phyloP scores from a whole-genome alignment of 1,139 yeast species.

The Yamadazyma kanchanaburiensis region DNA sequence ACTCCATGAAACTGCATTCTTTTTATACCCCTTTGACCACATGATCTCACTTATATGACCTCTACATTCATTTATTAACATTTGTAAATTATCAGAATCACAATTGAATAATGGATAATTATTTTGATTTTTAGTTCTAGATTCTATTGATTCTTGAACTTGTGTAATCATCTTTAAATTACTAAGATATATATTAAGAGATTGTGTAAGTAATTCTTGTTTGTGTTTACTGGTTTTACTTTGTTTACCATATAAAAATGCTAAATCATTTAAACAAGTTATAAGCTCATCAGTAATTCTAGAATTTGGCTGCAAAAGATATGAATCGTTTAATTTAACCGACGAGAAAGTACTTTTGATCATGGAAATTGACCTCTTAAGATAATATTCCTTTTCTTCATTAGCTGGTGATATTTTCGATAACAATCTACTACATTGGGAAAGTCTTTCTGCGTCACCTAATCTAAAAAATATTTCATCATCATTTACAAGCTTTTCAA shows the following conservation, averaged over 20 bases:
- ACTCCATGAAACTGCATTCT: conserved; percentile 62
- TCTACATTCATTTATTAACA: conserved; percentile 38
- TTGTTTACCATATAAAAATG: conserved; percentile 27
- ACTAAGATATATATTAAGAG: conserved; percentile 38
- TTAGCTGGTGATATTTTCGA: conserved; percentile 24
- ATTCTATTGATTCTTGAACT: conserved; percentile 19
- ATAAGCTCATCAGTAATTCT: conserved; percentile 39
- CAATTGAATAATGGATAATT: conserved; percentile 39
- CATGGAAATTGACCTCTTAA: conserved; percentile 43
- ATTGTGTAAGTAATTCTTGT: conserved; percentile 18
- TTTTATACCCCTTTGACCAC: conserved; percentile 54
- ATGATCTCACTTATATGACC: conserved; percentile 64
- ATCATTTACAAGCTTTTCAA: conserved; percentile 30
- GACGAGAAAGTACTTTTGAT: conserved; percentile 26
- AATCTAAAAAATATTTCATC: conserved; percentile 37
- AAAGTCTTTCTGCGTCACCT: conserved; percentile 45
- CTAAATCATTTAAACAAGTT: conserved; percentile 31
- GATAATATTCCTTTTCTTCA: conserved; percentile 29
- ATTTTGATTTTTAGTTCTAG: conserved; percentile 21
- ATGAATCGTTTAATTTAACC: conserved; percentile 23
- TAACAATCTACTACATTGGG: conserved; percentile 40
- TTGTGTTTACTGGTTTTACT: conserved; percentile 8
- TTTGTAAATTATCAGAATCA: conserved; percentile 24
- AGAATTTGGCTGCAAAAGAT: conserved; percentile 24
- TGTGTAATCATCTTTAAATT: conserved; percentile 27